Conservation (phyloP, 768 basidiomycete genomes). For the Xerocomus potaroensis region DNA sequence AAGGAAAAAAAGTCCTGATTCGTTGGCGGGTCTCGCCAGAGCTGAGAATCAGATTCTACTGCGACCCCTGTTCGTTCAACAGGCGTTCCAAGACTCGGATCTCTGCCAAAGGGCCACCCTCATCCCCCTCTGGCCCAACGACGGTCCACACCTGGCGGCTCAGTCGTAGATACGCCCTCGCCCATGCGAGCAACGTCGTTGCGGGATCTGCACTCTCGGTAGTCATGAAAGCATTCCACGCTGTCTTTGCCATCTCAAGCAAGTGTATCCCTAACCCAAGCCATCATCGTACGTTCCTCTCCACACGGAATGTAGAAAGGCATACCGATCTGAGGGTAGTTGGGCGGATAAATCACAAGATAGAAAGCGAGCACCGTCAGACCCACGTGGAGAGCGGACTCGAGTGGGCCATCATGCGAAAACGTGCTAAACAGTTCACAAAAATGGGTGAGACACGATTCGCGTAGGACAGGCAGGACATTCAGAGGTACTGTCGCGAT, state of each 20-base stretch:
- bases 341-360: constrained; percentile 62
- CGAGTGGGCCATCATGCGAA: constrained; percentile 64
- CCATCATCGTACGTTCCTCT: neutral
- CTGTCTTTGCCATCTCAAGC: constrained; percentile 71
- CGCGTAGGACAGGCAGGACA: constrained; percentile 46
- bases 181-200: constrained; percentile 25
- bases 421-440: constrained; percentile 62
- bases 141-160: constrained; percentile 40
- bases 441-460: constrained; percentile 52
- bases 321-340: constrained; percentile 81
- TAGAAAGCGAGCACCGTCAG: constrained; percentile 62
- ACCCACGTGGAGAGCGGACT: constrained; percentile 50
- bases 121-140: constrained; percentile 62
- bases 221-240: constrained; percentile 60
- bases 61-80: constrained; percentile 30
- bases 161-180: constrained; percentile 37
- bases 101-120: constrained; percentile 55
- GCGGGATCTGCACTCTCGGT: constrained; percentile 16
- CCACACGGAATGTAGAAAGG: neutral
- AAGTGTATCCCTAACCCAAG: constrained; percentile 59
- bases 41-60: too few relatives aligned
- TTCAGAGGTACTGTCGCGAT: constrained; percentile 34
- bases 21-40: too few relatives aligned
- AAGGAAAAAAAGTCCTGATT: too few relatives aligned
- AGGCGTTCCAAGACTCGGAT: constrained; percentile 41